These are phyloP conservation scores for Plectosphaerella sp. DNA, from an alignment of 2,329 filamentous ascomycete species.

Conservation along the genomic window DNA sequence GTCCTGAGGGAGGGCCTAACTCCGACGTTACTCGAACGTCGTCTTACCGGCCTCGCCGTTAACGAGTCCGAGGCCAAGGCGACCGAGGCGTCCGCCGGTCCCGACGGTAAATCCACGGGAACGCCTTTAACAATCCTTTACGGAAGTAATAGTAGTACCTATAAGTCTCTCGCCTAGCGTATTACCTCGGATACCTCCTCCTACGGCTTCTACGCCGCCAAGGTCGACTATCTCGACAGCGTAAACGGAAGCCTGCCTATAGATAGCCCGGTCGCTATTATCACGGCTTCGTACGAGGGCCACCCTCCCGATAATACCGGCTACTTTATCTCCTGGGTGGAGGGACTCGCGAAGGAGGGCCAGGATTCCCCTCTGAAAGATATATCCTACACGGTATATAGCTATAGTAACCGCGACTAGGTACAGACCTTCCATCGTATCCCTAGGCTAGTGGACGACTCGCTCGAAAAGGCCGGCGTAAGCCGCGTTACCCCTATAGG, in stretches of 20 bases:
- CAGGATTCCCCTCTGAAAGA: constrained; percentile 38
- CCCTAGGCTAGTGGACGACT: constrained; percentile 56
- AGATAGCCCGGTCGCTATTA: constrained; percentile 54
- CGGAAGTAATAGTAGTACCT: constrained; percentile 66
- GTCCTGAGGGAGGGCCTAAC: constrained; percentile 39
- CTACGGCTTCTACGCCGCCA: constrained; percentile 49
- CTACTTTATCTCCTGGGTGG: constrained; percentile 61
- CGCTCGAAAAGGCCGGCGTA: constrained; percentile 33
- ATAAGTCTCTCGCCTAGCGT: constrained; percentile 58
- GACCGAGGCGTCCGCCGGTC: constrained; percentile 4
- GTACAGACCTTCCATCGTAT: constrained; percentile 61
- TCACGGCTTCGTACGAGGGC: constrained; percentile 67
- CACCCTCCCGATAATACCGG: constrained; percentile 65
- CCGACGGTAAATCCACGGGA: constrained; percentile 7
- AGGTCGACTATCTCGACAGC: constrained; percentile 51
- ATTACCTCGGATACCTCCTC: constrained; percentile 49
- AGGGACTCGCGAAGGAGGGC: constrained; percentile 37
- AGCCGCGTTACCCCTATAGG: constrained; percentile 39
- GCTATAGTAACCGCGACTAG: constrained; percentile 58
- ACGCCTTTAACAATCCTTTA: constrained; percentile 57
- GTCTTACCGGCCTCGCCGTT: constrained; percentile 27
- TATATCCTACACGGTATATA: constrained; percentile 62
- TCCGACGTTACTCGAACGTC: constrained; percentile 37
- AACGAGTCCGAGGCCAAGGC: not conserved
- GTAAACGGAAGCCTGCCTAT: constrained; percentile 52